A percentile compares a stretch with the other conserved stretches of the same genome.
Evolutionary conservation across 2,329 filamentous ascomycete genomes (phyloP).

Genomic region (Ophiostoma fasciatum): DNA sequence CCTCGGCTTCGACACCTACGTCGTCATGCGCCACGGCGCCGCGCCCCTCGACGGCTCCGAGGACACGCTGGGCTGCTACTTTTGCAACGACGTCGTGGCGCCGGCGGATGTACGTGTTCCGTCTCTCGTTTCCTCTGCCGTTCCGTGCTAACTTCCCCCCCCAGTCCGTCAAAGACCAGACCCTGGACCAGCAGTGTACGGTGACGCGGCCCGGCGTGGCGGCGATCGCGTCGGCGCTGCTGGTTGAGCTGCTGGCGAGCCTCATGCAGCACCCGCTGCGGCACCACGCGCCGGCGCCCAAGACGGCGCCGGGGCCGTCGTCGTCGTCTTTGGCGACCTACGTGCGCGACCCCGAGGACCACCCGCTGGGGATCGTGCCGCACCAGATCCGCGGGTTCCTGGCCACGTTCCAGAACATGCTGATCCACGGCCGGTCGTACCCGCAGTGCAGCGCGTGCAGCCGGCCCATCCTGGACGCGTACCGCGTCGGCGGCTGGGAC

Average conservation of each 20-base stretch:
- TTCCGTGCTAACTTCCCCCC: neutral
- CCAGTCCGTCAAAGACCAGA: constrained; percentile 85
- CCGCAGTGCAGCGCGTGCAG: constrained; percentile 73
- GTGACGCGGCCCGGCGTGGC: constrained; percentile 89
- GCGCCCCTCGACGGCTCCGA: constrained; percentile 39
- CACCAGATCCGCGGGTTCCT: constrained; percentile 72
- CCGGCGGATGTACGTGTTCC: constrained; percentile 64
- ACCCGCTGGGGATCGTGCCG: constrained; percentile 55
- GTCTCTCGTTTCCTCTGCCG: neutral
- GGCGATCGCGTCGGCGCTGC: constrained; percentile 75
- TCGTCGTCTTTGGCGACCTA: constrained; percentile 25
- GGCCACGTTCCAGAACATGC: constrained; percentile 56
- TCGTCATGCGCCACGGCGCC: constrained; percentile 90
- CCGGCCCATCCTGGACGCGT: constrained; percentile 51
- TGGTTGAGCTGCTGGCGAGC: constrained; percentile 81
- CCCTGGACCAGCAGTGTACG: constrained; percentile 94
- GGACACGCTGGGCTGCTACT: constrained; percentile 79
- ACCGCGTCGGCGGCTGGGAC: constrained; percentile 53
- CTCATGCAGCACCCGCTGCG: constrained; percentile 73
- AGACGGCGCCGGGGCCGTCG: constrained; percentile 19
- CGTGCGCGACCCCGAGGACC: constrained; percentile 39
- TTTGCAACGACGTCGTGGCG: constrained; percentile 95
- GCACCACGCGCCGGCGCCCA: constrained; percentile 44
- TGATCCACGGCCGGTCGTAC: constrained; percentile 61
- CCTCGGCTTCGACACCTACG: constrained; percentile 88